Base-by-base conservation (phyloP, 257 asterid species). In the Eucommia ulmoides region DNA sequence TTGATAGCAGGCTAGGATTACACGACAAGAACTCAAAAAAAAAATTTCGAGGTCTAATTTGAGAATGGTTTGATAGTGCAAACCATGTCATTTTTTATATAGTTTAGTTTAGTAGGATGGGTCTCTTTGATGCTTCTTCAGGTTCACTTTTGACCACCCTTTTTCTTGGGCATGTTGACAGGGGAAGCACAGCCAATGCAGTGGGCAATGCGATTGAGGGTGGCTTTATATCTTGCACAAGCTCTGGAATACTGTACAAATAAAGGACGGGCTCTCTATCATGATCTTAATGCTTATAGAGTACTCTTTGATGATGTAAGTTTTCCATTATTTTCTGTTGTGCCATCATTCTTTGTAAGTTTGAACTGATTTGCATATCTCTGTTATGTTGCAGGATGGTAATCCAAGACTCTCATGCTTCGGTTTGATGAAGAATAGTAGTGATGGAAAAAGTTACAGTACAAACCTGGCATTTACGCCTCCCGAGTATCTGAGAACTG, bases 241-340 rank as follows among this genome's bases (percentile, higher is more conserved):
- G 48, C 48, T 42, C 15, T 42, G 19, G 48, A 42, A 2, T 42
- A 42, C 19, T 42, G 48, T 42, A 42, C 48, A 15, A 42, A 21
- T 21, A 42, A n/a, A 18, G 48, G 48, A 16, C 48, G 48, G n/a
- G 48, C 20, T 42, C 48, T 42, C 19, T 42, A 42, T 42, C 48
- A 42, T 42, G 48, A 42, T 42, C 48, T 42, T 42, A 42, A 42
- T 42, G 48, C 48, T 18, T 42, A 42, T 21, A 42, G 48, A 42
- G 19, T 42, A 42, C 20, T 42, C 1, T 42, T 42, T 42, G 48
- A 42, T 42, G 48, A 42, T 16, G 48, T 42, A 15, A 42, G 48
- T 42, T 16, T 38, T 16, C n/a, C n/a, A n/a, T n/a, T n/a, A n/a
- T n/a, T n/a, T n/a, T n/a, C n/a, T n/a, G n/a, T n/a, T n/a, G n/a